These are phyloP conservation scores for Mentha longifolia DNA, from an alignment of 257 asterid species.

Conservation along the genomic window DNA sequence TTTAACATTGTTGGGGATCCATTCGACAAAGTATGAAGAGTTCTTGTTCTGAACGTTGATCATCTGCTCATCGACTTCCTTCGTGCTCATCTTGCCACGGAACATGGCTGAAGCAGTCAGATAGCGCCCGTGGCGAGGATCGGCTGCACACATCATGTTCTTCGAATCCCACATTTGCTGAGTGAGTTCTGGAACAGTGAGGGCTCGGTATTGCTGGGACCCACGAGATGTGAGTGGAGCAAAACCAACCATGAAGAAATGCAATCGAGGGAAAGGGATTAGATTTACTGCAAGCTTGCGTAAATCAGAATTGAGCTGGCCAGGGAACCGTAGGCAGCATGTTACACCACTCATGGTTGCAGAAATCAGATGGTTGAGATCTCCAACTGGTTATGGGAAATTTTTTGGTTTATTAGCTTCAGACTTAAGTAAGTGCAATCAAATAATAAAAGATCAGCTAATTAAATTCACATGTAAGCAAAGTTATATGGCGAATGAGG, in stretches of 20 bases:
- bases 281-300: conserved; percentile 84
- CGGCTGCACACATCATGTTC: conserved; percentile 56
- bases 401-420: background rate
- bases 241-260: conserved; percentile 84
- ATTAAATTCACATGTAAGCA: background rate
- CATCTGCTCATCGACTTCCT: conserved; percentile 33
- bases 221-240: conserved; percentile 93
- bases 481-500: background rate
- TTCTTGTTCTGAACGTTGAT: conserved; percentile 34
- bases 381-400: conserved; percentile 55
- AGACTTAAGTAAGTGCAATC: conserved; percentile 5
- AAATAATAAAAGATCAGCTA: background rate
- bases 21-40: conserved; percentile 29
- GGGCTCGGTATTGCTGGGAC: conserved; percentile 77
- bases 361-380: conserved; percentile 73
- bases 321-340: conserved; percentile 83
- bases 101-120: conserved; percentile 33
- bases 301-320: conserved; percentile 82
- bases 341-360: conserved; percentile 93
- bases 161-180: conserved; percentile 90
- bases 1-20: conserved; percentile 50
- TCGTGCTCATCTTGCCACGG: conserved; percentile 33
- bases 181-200: conserved; percentile 78
- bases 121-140: conserved; percentile 35
- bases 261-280: conserved; percentile 78